Evolutionary conservation across 345 rosid genomes (phyloP).

Genomic region (Microcos paniculata): DNA sequence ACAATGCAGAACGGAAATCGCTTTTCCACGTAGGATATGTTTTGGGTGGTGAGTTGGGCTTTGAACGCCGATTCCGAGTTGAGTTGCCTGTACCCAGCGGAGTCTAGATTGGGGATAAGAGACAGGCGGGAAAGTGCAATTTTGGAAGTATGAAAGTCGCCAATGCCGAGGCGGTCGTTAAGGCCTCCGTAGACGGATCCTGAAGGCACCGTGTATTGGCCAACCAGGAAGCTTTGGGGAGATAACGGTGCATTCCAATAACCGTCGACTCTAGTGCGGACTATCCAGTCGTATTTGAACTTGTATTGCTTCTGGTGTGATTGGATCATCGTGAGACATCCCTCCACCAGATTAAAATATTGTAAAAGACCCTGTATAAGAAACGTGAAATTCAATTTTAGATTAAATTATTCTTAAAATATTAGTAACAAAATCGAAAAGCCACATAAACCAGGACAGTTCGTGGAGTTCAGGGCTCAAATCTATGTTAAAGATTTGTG

Average conservation of each 20-base stretch:
- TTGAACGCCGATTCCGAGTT: constrained; percentile 87
- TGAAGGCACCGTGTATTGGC: constrained; percentile 65
- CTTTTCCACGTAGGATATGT: constrained; percentile 39
- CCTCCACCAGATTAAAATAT: constrained; percentile 82
- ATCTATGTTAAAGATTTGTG: neutral
- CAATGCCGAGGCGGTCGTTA: constrained; percentile 89
- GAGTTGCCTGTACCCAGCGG: constrained; percentile 48
- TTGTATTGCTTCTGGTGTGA: constrained; percentile 47
- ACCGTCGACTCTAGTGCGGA: constrained; percentile 92
- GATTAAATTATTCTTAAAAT: neutral
- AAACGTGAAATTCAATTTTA: neutral
- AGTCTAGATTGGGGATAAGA: constrained; percentile 62
- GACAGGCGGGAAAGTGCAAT: constrained; percentile 86
- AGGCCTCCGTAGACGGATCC: constrained; percentile 92
- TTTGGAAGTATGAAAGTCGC: constrained; percentile 55
- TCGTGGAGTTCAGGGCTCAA: neutral
- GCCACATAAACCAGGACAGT: neutral
- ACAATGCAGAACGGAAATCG: constrained; percentile 78
- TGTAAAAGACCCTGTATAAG: constrained; percentile 71
- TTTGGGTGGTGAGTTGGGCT: constrained; percentile 64
- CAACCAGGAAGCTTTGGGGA: constrained; percentile 58
- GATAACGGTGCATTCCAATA: constrained; percentile 72
- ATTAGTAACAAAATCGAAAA: too few relatives aligned
- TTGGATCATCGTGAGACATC: constrained; percentile 67
- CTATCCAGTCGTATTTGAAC: constrained; percentile 83